phyloP scores from a whole-genome alignment of 106 monocot species.

The Allium cepa region DNA sequence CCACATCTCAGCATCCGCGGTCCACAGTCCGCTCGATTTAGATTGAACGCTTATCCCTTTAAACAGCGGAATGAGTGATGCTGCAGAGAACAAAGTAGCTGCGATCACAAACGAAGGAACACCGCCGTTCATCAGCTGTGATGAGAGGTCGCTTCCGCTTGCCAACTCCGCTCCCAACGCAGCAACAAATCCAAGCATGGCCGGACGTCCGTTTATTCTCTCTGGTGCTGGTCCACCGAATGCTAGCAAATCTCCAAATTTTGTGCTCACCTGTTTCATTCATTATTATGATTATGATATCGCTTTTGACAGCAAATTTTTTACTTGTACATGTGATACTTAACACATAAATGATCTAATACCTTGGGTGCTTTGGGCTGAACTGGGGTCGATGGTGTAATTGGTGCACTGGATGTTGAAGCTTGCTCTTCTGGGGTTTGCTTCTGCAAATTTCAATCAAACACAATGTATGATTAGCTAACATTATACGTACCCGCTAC shows the following conservation, averaged over 20 bases:
- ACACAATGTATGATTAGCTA: too few species aligned
- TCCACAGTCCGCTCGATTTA: constrained; percentile 33
- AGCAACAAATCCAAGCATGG: constrained; percentile 67
- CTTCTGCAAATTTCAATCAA: too few species aligned
- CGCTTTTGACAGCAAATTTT: too few species aligned
- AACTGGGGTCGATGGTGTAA: too few species aligned
- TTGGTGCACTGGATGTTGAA: too few species aligned
- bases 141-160: constrained; percentile 29
- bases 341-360: too few species aligned
- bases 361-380: too few species aligned
- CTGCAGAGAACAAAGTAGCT: constrained; percentile 36
- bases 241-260: constrained; percentile 42
- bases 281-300: too few species aligned
- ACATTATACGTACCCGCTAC: too few species aligned
- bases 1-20: constrained; percentile 54
- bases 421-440: too few species aligned
- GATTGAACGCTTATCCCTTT: constrained; percentile 42
- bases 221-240: constrained; percentile 77
- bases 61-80: constrained; percentile 62
- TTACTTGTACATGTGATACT: too few species aligned
- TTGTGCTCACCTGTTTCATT: constrained; percentile 18
- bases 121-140: constrained; percentile 44
- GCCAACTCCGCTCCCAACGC: constrained; percentile 45
- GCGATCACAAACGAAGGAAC: constrained; percentile 33
- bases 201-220: constrained; percentile 68